These are phyloP conservation scores for Nannizzia gypsea DNA, from an alignment of 2,329 filamentous ascomycete genomes.

Conservation along the genomic window DNA sequence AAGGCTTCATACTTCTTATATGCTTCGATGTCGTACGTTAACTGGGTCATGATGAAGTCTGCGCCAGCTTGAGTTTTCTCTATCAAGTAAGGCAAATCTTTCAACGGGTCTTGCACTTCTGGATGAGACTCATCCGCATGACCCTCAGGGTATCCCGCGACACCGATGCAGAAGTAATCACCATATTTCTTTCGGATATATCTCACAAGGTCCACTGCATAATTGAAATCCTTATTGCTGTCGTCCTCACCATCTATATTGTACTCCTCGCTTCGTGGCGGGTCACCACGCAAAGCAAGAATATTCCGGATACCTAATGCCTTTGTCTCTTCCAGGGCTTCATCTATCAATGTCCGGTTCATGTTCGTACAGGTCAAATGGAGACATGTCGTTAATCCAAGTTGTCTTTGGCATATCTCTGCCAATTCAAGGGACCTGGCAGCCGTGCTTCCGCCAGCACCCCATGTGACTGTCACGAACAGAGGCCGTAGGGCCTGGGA, in stretches of 20 bases:
- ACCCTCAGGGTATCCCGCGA: conserved; percentile 89
- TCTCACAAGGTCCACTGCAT: conserved; percentile 75
- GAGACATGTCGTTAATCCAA: conserved; percentile 86
- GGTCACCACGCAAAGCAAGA: conserved; percentile 79
- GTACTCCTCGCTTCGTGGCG: conserved; percentile 81
- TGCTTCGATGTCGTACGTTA: conserved; percentile 83
- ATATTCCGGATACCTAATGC: conserved; percentile 87
- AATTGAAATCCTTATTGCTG: conserved; percentile 68
- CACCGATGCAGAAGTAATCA: conserved; percentile 92
- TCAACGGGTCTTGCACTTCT: conserved; percentile 53
- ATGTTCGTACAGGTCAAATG: conserved; percentile 98
- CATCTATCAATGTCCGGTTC: conserved; percentile 73
- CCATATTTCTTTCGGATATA: conserved; percentile 80
- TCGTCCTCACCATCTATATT: conserved; percentile 50
- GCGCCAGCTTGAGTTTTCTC: conserved; percentile 87
- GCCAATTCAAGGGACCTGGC: conserved; percentile 86
- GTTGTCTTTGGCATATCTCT: conserved; percentile 83
- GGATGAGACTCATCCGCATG: conserved; percentile 87
- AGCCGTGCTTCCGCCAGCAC: conserved; percentile 84
- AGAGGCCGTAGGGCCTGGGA: conserved; percentile 77
- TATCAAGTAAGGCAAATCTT: conserved; percentile 74
- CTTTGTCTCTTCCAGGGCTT: conserved; percentile 82
- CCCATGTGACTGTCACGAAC: conserved; percentile 97
- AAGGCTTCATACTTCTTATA: conserved; percentile 69
- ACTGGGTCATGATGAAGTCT: conserved; percentile 96